phyloP scores from a whole-genome alignment of 805 yeast species.

The Candida patagonica region DNA sequence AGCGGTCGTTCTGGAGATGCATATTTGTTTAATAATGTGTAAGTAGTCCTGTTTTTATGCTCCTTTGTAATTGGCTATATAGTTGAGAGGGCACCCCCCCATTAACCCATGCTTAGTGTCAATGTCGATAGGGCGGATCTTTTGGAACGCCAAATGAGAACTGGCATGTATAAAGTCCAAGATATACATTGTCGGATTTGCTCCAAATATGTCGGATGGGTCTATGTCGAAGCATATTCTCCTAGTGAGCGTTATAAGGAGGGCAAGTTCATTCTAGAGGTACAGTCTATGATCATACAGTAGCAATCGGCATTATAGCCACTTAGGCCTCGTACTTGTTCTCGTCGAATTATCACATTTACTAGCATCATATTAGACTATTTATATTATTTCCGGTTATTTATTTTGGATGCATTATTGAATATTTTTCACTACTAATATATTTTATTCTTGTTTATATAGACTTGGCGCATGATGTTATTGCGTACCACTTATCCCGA shows the following conservation, averaged over 20 bases:
- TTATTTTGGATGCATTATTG: too few relatives aligned
- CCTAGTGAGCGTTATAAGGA: constrained; percentile 47
- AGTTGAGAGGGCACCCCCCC: background rate
- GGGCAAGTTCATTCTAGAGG: constrained; percentile 50
- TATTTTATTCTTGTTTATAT: too few relatives aligned
- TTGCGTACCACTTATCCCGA: too few relatives aligned
- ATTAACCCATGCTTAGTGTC: constrained; percentile 21
- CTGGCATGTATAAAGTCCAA: constrained; percentile 50
- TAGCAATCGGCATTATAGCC: constrained; percentile 1
- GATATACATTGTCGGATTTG: constrained; percentile 52
- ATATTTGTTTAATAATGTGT: constrained; percentile 40
- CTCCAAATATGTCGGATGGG: constrained; percentile 50
- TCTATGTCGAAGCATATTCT: constrained; percentile 41
- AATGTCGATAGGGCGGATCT: constrained; percentile 33
- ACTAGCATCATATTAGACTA: too few relatives aligned
- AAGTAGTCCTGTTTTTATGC: constrained; percentile 12
- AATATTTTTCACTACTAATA: too few relatives aligned
- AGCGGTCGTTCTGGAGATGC: constrained; percentile 53
- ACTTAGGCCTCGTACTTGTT: too few relatives aligned
- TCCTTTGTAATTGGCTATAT: background rate
- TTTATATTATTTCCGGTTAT: too few relatives aligned
- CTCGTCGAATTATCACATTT: too few relatives aligned
- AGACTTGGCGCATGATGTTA: too few relatives aligned
- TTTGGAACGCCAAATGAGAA: constrained; percentile 43
- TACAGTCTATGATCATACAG: constrained; percentile 16